These are phyloP conservation scores for Coniochaeta sp. DNA, from an alignment of 2,329 filamentous ascomycete genomes.

Conservation along the genomic window DNA sequence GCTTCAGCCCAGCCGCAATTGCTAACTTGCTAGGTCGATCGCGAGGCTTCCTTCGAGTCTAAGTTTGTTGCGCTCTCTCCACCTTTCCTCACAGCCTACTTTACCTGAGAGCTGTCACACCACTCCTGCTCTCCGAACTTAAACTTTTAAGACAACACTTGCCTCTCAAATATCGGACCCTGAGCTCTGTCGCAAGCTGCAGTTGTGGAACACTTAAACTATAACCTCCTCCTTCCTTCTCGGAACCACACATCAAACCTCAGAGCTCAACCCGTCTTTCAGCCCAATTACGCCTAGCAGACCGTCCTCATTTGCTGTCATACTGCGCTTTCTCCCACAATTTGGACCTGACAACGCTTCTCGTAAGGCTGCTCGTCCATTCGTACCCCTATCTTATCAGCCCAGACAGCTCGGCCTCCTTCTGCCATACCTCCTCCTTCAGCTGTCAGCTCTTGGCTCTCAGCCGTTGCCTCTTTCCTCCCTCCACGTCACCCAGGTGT, in stretches of 20 bases:
- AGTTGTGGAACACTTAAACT: background rate
- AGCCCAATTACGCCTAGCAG: background rate
- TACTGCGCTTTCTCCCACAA: background rate
- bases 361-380: background rate
- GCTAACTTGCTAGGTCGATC: background rate
- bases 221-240: background rate
- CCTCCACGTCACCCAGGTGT: background rate
- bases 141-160: background rate
- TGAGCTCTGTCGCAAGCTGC: background rate
- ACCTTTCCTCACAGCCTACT: background rate
- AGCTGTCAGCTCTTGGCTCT: background rate
- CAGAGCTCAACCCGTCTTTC: background rate
- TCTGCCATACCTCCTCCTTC: background rate
- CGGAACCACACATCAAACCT: too few relatives aligned
- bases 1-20: conserved; percentile 2
- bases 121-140: background rate
- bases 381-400: background rate
- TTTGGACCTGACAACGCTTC: background rate
- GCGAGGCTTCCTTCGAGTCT: background rate
- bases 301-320: background rate
- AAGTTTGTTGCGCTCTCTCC: background rate
- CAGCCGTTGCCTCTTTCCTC: background rate
- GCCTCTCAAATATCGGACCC: background rate
- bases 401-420: background rate
- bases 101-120: background rate